Evolutionary conservation across 2,329 filamentous ascomycete species (phyloP), one percentile per base, ranked within the genome.

Genomic region (Colletotrichum sp.): DNA sequence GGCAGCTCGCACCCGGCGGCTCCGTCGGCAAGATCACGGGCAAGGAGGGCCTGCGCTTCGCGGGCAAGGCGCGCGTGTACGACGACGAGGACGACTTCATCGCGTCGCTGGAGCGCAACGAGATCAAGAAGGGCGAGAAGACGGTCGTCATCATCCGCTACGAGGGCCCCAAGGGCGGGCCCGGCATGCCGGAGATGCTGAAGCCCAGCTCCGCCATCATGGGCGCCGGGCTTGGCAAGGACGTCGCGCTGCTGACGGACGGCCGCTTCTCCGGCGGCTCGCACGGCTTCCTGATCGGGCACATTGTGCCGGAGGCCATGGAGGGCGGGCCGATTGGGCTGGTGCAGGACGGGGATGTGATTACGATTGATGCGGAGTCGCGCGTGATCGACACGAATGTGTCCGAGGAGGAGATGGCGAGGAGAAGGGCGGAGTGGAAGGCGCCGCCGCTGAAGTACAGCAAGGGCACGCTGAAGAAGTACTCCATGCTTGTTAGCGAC

Each of bases 1-100:
- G 96, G 52, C 95, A 95, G 75, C 91, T 98, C 48, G 95, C 96
- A 1, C 96, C 96, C 3, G 94, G 93, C 12, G 96, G 96, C 66
- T 95, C 95, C 1, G 96, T 98, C 13, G 96, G 95, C 77, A 98
- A 98, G 86, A 98, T 98, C 84, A 98, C 96, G 0, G 96, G 96
- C 66, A 98, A 98, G 87, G 96, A 98, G 85, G 96, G 96, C n/a
- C 90, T 95, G 18, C 89, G 87, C 13, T 98, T 98, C 85, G 92
- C 90, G 14, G 96, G 96, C 75, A 95, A 93, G 82, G 96, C 96
- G 6, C 90, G 92, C 57, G 95, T 96, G 78, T 98, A 96, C 84
- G 90, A 98, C 85, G 95, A 95, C 78, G 96, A 98, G 85, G 90
- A 93, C 79, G 91, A 93, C 81, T 94, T 98, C 80, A 95, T 98